Conservation (phyloP, 2,329 filamentous ascomycete species). For the Alternaria sp. region DNA sequence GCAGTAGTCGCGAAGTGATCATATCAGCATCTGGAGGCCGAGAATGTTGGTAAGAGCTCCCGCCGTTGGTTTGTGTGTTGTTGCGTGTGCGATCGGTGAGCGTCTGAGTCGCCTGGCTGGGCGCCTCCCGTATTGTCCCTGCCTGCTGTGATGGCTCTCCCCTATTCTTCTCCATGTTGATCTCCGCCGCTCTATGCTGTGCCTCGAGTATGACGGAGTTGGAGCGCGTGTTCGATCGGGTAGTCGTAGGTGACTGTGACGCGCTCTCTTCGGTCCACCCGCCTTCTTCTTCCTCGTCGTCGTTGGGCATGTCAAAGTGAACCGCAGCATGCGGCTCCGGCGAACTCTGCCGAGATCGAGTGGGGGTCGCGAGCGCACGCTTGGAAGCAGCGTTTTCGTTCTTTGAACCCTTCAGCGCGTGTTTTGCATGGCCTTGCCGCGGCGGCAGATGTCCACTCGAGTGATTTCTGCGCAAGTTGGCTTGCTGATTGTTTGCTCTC, state of each 20-base stretch:
- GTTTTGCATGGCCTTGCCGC: conserved; percentile 52
- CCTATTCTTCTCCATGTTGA: conserved; percentile 33
- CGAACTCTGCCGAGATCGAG: conserved; percentile 44
- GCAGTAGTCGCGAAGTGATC: conserved; percentile 72
- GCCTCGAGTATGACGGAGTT: conserved; percentile 52
- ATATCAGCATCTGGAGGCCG: conserved; percentile 66
- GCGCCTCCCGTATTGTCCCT: conserved; percentile 17
- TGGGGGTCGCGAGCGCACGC: conserved; percentile 42
- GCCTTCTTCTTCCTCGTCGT: conserved; percentile 42
- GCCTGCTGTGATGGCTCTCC: conserved; percentile 28
- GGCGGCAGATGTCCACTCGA: conserved; percentile 58
- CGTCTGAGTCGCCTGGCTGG: conserved; percentile 24
- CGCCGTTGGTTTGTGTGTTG: conserved; percentile 39
- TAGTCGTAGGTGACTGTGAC: conserved; percentile 53
- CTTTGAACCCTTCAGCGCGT: conserved; percentile 49
- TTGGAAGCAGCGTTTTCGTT: conserved; percentile 41
- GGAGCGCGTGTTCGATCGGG: conserved; percentile 52
- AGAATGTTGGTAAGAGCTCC: conserved; percentile 46
- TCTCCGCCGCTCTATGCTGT: conserved; percentile 36
- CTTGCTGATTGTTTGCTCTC: conserved; percentile 44
- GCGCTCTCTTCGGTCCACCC: conserved; percentile 56
- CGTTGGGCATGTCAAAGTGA: conserved; percentile 53
- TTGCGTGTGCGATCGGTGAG: conserved; percentile 40
- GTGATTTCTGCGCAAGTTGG: conserved; percentile 52
- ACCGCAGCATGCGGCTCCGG: conserved; percentile 50